Percentiles rank a stretch among this genome's conserved stretches.
These are phyloP conservation scores for Turritis glabra DNA, from an alignment of 345 rosid genomes.

Conservation along the genomic window DNA sequence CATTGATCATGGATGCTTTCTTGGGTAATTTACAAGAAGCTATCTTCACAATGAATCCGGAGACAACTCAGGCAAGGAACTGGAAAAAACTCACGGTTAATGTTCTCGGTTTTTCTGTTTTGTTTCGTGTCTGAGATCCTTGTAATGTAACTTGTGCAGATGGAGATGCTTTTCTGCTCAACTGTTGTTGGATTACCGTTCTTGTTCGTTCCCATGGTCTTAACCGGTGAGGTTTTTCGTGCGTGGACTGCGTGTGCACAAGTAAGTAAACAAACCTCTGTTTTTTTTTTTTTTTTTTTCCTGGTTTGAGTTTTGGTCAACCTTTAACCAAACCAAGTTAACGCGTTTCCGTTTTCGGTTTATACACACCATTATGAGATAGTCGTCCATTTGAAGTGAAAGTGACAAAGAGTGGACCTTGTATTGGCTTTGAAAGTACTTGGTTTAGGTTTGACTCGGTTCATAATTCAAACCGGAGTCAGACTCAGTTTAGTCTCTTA, in stretches of 20 bases:
- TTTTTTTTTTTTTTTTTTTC: background rate
- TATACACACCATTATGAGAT: background rate
- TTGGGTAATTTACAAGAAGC: slow-evolving; percentile 97
- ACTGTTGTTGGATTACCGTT: slow-evolving; percentile 91
- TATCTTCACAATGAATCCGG: slow-evolving; percentile 84
- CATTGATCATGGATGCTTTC: slow-evolving; percentile 84
- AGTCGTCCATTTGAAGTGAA: background rate
- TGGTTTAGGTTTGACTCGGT: slow-evolving; percentile 10
- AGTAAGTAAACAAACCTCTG: slow-evolving; percentile 45
- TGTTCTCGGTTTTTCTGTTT: background rate
- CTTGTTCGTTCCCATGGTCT: slow-evolving; percentile 87
- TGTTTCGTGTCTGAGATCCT: background rate
- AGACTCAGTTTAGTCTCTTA: background rate
- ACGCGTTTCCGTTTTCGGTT: background rate
- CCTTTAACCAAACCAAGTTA: background rate
- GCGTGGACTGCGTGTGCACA: slow-evolving; percentile 96
- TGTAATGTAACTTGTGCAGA: slow-evolving; percentile 44
- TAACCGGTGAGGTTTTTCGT: slow-evolving; percentile 89
- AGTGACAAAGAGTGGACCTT: slow-evolving; percentile 17
- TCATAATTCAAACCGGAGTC: background rate
- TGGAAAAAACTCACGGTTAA: no score
- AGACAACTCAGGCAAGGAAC: slow-evolving; percentile 75
- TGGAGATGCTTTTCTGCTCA: slow-evolving; percentile 96
- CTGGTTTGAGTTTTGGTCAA: background rate
- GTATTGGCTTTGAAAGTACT: slow-evolving; percentile 14